phyloP scores from a whole-genome alignment of 1,139 yeast species.

The Sugiyamaella sp. region DNA sequence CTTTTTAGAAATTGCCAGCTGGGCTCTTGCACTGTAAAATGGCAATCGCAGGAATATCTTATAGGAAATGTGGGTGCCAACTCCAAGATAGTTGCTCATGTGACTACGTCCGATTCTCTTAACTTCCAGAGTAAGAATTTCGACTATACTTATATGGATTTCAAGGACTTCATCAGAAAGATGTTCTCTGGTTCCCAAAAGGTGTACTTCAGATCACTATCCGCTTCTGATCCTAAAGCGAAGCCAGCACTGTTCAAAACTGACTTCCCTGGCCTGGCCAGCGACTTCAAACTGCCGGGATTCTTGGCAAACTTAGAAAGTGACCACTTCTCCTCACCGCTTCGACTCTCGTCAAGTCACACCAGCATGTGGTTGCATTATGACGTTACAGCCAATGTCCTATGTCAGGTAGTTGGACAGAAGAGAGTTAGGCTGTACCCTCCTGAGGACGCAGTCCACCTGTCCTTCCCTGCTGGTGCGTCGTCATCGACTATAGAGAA shows the following conservation, averaged over 20 bases:
- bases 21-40: constrained; percentile 36
- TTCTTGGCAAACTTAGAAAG: constrained; percentile 26
- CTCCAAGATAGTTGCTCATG: constrained; percentile 39
- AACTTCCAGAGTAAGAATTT: constrained; percentile 43
- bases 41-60: constrained; percentile 42
- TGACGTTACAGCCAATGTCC: constrained; percentile 44
- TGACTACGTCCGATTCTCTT: constrained; percentile 33
- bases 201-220: constrained; percentile 41
- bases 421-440: constrained; percentile 43
- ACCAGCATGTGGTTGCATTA: constrained; percentile 46
- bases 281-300: constrained; percentile 41
- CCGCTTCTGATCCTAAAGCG: constrained; percentile 38
- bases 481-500: constrained; percentile 42
- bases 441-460: constrained; percentile 39
- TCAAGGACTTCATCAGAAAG: constrained; percentile 36
- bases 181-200: constrained; percentile 30
- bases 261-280: constrained; percentile 40
- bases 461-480: constrained; percentile 41
- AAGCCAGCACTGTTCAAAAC: constrained; percentile 38
- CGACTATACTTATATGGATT: constrained; percentile 37
- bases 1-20: constrained; percentile 29
- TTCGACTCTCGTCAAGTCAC: constrained; percentile 41
- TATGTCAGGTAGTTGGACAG: constrained; percentile 43
- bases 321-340: constrained; percentile 43
- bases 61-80: constrained; percentile 36